Base-by-base conservation (phyloP, 2,329 filamentous ascomycete genomes). In the Blastomyces parvus region DNA sequence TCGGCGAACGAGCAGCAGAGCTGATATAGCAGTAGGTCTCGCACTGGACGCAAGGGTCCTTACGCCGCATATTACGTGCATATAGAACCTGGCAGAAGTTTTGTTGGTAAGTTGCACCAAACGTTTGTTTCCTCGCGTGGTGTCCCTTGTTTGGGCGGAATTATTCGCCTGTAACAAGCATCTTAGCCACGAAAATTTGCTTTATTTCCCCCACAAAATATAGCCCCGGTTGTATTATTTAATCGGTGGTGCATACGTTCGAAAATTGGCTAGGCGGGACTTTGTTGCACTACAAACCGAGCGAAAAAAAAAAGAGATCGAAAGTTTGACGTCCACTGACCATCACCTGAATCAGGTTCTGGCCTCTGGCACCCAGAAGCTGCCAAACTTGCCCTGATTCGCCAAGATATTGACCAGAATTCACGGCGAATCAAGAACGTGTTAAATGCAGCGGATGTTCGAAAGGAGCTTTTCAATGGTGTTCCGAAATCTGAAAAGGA, bases 51-150 rank as follows among this genome's bases (percentile, higher is more conserved):
- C 62, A 96, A 96, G 76, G 90, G 90, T 0, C 87, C 89, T 11
- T 95, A 94, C 74, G 91, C 91, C 7, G 88, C 86, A 71, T 96
- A 96, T 77, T 96, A 96, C 76, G 78, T 96, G 25, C 91, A 96
- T 74, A 83, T 90, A 67, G 85, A 93, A 72, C 90, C 91, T 13
- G 79, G 79, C 30, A 79, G 82, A 60, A 88, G 85, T 71, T 89
- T 93, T 69, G 79, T 95, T 52, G 91, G 85, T 86, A 78, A 77
- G 83, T 81, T 55, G 62, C 56, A 38, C 30, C 19, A 25, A n/a
- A 30, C 22, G 8, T 11, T 8, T n/a, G n/a, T 3, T 25, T 40
- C 6, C 50, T 6, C 53, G 33, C 53, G n/a, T 25, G 30, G 14
- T 30, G 19, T 55, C 27, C 27, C n/a, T 8, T 25, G n/a, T n/a